A percentile compares a stretch with the other conserved stretches of the same genome.
Evolutionary conservation across 225 moss, liverwort and hornwort genomes (phyloP).

Genomic region (Rhytidiadelphus loreus): DNA sequence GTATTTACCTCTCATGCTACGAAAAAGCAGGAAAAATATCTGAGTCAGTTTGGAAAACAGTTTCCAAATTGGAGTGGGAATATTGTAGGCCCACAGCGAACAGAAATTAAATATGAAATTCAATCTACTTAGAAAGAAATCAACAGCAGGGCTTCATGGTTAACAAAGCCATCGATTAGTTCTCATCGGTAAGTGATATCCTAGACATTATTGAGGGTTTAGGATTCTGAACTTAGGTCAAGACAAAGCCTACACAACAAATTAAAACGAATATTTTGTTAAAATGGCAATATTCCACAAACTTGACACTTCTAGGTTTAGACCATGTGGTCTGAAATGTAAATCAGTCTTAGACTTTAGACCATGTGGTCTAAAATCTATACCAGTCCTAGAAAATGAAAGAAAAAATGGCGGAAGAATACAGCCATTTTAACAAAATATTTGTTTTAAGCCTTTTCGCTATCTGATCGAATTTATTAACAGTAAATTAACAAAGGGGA

Average conservation of each 20-base stretch:
- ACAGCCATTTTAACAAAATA: too few species aligned
- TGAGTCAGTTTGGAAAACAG: background rate
- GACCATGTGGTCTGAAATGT: too few species aligned
- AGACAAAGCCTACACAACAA: background rate
- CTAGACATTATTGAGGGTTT: background rate
- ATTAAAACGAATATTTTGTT: too few species aligned
- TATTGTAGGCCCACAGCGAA: background rate
- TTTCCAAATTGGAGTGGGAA: background rate
- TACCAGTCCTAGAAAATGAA: too few species aligned
- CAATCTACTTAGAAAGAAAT: background rate
- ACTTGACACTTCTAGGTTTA: too few species aligned
- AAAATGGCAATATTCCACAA: too few species aligned
- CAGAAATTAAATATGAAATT: background rate
- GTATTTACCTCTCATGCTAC: background rate
- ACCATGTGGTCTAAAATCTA: too few species aligned
- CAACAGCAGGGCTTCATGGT: background rate
- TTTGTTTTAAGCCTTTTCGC: too few species aligned
- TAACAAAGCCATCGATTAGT: background rate
- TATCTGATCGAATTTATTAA: background rate
- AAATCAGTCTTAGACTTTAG: too few species aligned
- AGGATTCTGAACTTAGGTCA: background rate
- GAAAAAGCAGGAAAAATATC: background rate
- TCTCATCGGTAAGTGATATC: background rate
- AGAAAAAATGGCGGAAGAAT: too few species aligned
- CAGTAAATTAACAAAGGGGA: background rate